Evolutionary conservation across 2,329 filamentous ascomycete species (phyloP).

Genomic region (Eutypa lata): DNA sequence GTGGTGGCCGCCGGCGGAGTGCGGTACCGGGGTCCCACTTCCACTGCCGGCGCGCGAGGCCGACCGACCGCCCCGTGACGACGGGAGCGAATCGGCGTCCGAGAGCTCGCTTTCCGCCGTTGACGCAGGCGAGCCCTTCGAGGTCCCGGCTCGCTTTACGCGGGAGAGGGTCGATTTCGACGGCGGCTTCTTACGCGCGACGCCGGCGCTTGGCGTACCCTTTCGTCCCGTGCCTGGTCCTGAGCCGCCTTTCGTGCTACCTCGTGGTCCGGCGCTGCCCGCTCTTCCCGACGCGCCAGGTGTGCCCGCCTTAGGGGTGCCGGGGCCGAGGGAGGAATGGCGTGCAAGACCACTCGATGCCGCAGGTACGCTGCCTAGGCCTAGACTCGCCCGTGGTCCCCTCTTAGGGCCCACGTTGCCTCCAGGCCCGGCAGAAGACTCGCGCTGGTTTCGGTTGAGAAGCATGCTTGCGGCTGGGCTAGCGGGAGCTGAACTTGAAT

Average conservation of each 20-base stretch:
- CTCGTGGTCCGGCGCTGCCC: slow-evolving; percentile 59
- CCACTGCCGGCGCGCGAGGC: slow-evolving; percentile 33
- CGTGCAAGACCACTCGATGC: slow-evolving; percentile 58
- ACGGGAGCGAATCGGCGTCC: slow-evolving; percentile 56
- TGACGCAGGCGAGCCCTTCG: slow-evolving; percentile 60
- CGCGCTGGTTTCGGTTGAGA: slow-evolving; percentile 52
- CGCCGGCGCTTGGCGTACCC: slow-evolving; percentile 31
- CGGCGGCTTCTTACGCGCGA: slow-evolving; percentile 32
- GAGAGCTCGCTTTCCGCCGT: slow-evolving; percentile 64
- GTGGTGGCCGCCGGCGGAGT: slow-evolving; percentile 20
- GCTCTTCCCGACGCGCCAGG: slow-evolving; percentile 41
- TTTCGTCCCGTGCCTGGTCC: slow-evolving; percentile 40
- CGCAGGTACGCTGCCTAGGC: slow-evolving; percentile 44
- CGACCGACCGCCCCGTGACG: slow-evolving; percentile 43
- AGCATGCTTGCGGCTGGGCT: slow-evolving; percentile 61
- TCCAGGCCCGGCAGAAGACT: slow-evolving; percentile 57
- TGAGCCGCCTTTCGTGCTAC: slow-evolving; percentile 43
- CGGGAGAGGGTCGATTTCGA: slow-evolving; percentile 60
- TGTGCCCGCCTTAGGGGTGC: slow-evolving; percentile 52
- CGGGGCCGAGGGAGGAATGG: slow-evolving; percentile 61
- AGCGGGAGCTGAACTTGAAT: slow-evolving; percentile 55
- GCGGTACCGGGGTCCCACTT: slow-evolving; percentile 36
- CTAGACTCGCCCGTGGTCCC: slow-evolving; percentile 45
- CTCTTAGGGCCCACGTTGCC: slow-evolving; percentile 45
- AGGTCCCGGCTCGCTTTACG: slow-evolving; percentile 53